Evolutionary conservation across 805 yeast genomes (phyloP).

Genomic region (Priceomyces castillae): DNA sequence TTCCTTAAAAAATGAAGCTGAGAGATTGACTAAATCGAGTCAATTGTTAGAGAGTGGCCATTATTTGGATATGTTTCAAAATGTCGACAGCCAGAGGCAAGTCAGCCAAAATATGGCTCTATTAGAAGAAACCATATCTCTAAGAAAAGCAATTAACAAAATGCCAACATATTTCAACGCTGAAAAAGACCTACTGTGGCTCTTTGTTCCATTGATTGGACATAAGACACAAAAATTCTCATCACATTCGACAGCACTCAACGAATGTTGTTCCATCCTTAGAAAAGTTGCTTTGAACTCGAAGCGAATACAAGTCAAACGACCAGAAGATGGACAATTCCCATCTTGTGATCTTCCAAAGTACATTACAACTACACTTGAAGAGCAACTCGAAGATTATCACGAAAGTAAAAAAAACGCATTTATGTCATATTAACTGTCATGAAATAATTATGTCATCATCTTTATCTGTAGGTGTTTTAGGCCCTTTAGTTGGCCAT

Average conservation of each 20-base stretch:
- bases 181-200: conserved; percentile 19
- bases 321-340: conserved; percentile 7
- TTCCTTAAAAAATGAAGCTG: conserved; percentile 21
- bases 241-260: background rate
- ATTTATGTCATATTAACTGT: background rate
- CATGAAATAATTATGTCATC: conserved; percentile 1
- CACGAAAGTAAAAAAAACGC: conserved; percentile 5
- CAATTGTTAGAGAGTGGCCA: conserved; percentile 12
- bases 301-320: conserved; percentile 7
- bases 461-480: conserved; percentile 1
- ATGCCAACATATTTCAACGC: background rate
- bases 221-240: conserved; percentile 7
- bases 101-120: conserved; percentile 33
- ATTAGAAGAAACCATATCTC: conserved; percentile 43
- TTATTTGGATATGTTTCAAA: conserved; percentile 27
- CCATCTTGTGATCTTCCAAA: conserved; percentile 12
- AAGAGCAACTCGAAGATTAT: conserved; percentile 16
- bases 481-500: conserved; percentile 57
- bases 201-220: conserved; percentile 10
- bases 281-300: conserved; percentile 4
- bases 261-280: conserved; percentile 5
- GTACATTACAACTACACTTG: conserved; percentile 16
- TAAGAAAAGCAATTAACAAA: conserved; percentile 29
- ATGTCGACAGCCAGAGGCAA: conserved; percentile 31
- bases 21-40: conserved; percentile 22